Evolutionary conservation across 2,329 filamentous ascomycete genomes (phyloP), one percentile per base, ranked within the genome.

Genomic region (Penicillium sp.): DNA sequence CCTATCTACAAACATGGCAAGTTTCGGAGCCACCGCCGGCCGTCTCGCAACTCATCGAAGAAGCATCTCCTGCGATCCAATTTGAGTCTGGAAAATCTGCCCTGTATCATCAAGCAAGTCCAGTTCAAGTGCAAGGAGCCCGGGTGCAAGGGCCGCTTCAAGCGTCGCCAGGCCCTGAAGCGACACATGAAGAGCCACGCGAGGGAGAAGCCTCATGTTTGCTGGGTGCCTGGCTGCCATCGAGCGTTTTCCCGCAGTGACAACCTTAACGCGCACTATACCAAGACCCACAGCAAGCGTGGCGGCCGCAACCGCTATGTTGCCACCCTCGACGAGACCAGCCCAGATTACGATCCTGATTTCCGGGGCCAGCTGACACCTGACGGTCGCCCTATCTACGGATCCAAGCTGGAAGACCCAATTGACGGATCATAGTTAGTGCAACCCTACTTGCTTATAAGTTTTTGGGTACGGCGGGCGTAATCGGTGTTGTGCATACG

Each of bases 281-380:
- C 13, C 7, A n/a, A n/a, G n/a, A 48, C 36, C 17, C 45, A 48
- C 18, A 36, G 13, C 7, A 48, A 15, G 33, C 7, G 9, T n/a
- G 13, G 26, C n/a, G 36, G 45, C 7, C 45, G 45, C 18, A 41
- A 41, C 33, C 34, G 36, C 7, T 48, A 41, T 26, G 27, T 48
- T 34, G 36, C 45, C 7, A 48, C 45, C 17, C 18, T 48, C 34
- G 45, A 41, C 27, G 30, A 41, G 17, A 17, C 20, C 12, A 7
- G 5, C 24, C 13, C 13, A 7, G 9, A 41, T 2, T 41, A 34
- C 39, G 26, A 41, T 41, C 45, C 45, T 6, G 0, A 39, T 1
- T 48, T 48, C n/a, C 13, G 45, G 32, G 45, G 45, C 5, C 3
- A n/a, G 17, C 18, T 48, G 34, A 37, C 24, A 41, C 27, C 29